Base-by-base conservation (phyloP, 495 filamentous ascomycete species). In the Staphylotrichum longicolle region DNA sequence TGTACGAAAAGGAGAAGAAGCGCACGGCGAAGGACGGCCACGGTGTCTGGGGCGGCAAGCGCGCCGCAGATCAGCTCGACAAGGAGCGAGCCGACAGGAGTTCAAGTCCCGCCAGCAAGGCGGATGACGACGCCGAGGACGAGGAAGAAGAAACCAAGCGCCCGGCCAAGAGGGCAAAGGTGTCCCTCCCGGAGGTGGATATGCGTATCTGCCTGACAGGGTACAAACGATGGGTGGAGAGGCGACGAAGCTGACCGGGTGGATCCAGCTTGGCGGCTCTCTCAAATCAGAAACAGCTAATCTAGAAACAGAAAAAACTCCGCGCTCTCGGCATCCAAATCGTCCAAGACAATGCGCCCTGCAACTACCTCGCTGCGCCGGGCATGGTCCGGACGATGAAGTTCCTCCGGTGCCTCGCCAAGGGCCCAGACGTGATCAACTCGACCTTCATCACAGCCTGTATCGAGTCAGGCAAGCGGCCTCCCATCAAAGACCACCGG, bases 1-100 rank as follows among this genome's bases (percentile, higher is more conserved):
- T 93, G 54, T 97, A 92, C 69, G 88, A 99, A 71, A 97, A 96
- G 68, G 94, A 99, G 73, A 91, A 80, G 78, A 96, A 94, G 77
- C 85, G 82, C 56, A 72, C 73, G 12, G 58, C 85, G 27, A 88
- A 89, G 45, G 92, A 91, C n/a, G 86, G 88, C 41, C 67, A 92
- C 12, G 74, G 71, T 4, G 83, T 91, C 3, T 88, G 90, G 67
- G 89, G 91, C 55, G 92, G 91, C 56, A 88, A 86, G 66, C 75
- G 80, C 52, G 83, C 81, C 20, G 82, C 83, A 42, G 80, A 84
- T 57, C 74, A 76, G 45, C 78, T 84, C 46, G 84, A 86, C 40
- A 77, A 75, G 60, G 80, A 83, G 44, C 69, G 73, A 49, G 63
- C 70, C 4, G 65, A 63, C 12, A 68, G 59, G 51, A 63, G 49